These are phyloP conservation scores for Pleurozium schreberi DNA, from an alignment of 225 moss, liverwort and hornwort species.

Conservation along the genomic window DNA sequence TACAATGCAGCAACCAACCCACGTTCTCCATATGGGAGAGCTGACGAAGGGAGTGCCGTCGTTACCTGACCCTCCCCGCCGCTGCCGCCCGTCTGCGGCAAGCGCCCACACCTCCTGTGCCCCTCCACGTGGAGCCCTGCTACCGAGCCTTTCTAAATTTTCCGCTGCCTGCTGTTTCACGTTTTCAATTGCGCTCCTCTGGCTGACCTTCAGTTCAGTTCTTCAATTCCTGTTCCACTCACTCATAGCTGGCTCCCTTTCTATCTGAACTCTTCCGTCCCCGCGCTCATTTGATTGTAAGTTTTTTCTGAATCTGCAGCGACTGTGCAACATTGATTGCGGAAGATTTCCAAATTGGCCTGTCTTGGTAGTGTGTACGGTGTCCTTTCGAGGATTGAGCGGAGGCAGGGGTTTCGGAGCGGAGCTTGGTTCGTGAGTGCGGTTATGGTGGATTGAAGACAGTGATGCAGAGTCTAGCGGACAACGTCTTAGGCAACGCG, in stretches of 20 bases:
- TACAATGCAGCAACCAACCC: background rate
- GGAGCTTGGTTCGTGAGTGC: background rate
- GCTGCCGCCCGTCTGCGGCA: background rate
- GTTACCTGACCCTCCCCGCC: background rate
- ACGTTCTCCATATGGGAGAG: background rate
- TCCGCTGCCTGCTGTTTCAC: background rate
- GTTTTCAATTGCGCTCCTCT: background rate
- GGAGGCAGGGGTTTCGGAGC: background rate
- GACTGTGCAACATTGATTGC: background rate
- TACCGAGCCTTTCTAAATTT: background rate
- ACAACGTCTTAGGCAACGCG: conserved; percentile 36
- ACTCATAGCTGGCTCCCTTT: background rate
- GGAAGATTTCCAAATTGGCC: background rate
- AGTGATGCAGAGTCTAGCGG: conserved; percentile 43
- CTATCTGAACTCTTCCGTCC: background rate
- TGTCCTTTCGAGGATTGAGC: background rate
- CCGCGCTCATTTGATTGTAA: background rate
- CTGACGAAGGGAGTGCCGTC: background rate
- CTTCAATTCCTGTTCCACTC: background rate
- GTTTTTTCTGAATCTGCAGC: no score
- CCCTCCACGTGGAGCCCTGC: background rate
- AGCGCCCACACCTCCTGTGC: background rate
- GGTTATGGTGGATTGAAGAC: background rate
- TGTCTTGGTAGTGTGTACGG: background rate
- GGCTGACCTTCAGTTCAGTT: background rate